Evolutionary conservation across 225 moss, liverwort and hornwort genomes (phyloP).

Genomic region (Pleurozium schreberi): DNA sequence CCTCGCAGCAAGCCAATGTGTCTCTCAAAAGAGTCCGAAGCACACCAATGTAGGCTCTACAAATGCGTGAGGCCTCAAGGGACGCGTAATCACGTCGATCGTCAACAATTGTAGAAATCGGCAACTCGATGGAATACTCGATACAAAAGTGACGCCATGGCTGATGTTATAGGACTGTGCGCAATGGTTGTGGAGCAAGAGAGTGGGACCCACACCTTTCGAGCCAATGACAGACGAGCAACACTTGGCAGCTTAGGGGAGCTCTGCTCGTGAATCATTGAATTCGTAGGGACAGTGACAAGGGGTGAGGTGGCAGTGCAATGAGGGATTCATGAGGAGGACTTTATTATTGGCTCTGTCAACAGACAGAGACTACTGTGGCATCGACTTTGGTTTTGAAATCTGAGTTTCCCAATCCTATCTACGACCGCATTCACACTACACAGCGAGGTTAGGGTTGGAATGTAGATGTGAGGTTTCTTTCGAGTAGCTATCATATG

Average conservation of each 20-base stretch:
- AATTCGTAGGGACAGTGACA: background rate
- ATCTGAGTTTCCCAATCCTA: too few species aligned
- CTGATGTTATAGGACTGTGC: background rate
- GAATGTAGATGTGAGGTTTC: too few species aligned
- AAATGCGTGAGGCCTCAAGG: background rate
- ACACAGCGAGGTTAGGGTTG: too few species aligned
- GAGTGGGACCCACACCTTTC: background rate
- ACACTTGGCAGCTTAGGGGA: background rate
- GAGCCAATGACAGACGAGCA: background rate
- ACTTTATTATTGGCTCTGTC: too few species aligned
- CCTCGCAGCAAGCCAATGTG: background rate
- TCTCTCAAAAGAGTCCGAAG: background rate
- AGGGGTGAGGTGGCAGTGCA: background rate
- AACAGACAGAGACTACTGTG: too few species aligned
- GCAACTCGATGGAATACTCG: background rate
- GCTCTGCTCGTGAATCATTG: background rate
- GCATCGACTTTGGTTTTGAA: too few species aligned
- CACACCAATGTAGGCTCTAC: background rate
- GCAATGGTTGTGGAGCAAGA: background rate
- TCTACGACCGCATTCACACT: too few species aligned
- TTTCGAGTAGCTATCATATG: too few species aligned
- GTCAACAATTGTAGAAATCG: too few species aligned
- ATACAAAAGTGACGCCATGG: rapidly evolving
- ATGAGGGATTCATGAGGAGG: background rate
- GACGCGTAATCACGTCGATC: background rate